Evolutionary conservation across 2,329 filamentous ascomycete species (phyloP).

Genomic region (Penicillium hesseltinei): DNA sequence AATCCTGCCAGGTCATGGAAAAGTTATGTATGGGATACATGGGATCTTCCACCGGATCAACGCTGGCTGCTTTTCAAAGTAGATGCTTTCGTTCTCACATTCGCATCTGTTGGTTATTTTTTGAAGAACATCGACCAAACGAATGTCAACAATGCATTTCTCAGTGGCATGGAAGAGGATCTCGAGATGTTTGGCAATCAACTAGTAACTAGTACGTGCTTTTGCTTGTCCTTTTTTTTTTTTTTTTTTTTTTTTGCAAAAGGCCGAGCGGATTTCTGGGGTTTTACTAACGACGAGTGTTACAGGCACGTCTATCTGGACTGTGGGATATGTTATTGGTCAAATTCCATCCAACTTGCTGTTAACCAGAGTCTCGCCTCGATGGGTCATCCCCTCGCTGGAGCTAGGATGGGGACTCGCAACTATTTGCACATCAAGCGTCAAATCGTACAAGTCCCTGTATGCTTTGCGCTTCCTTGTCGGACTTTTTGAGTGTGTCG

Average conservation of each 20-base stretch:
- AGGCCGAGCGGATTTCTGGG: too few relatives aligned
- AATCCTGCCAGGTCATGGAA: constrained; percentile 19
- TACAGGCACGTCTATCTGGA: constrained; percentile 38
- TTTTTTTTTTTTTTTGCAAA: neutral
- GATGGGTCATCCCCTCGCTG: constrained; percentile 43
- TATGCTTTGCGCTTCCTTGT: constrained; percentile 29
- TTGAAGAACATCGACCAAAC: constrained; percentile 40
- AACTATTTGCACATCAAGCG: constrained; percentile 21
- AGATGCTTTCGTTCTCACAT: constrained; percentile 29
- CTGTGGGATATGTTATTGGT: constrained; percentile 49
- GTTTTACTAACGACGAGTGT: neutral
- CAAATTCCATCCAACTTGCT: constrained; percentile 46
- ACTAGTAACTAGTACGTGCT: constrained; percentile 32
- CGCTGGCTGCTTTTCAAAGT: constrained; percentile 33
- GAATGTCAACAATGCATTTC: constrained; percentile 46
- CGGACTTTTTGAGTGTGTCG: constrained; percentile 28
- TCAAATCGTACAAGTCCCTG: constrained; percentile 24
- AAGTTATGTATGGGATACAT: constrained; percentile 25
- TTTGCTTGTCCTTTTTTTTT: neutral
- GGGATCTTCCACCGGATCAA: constrained; percentile 22
- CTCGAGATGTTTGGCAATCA: constrained; percentile 37
- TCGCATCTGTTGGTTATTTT: constrained; percentile 31
- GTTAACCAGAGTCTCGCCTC: constrained; percentile 46
- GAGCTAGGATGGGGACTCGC: constrained; percentile 34
- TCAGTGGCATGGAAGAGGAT: constrained; percentile 40